A percentile compares a stretch with the other conserved stretches of the same genome.
These are phyloP conservation scores for Mucor ambiguus DNA, from an alignment of 371 early-diverging fungal species.

Conservation along the genomic window DNA sequence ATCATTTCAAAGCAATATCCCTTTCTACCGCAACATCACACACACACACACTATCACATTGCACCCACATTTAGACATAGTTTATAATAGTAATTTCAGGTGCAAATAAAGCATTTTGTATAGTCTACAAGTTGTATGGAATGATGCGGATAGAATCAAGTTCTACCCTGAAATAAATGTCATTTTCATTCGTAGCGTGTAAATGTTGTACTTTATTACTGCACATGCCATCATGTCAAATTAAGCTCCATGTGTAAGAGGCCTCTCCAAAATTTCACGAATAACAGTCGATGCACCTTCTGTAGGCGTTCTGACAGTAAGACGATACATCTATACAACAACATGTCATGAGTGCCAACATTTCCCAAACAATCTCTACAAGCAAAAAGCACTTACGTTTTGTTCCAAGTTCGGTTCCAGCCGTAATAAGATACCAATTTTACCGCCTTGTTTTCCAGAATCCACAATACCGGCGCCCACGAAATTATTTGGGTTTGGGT, in stretches of 20 bases:
- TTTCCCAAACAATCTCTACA: neutral
- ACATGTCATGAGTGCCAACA: neutral
- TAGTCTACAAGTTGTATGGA: neutral
- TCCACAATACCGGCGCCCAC: slow-evolving; percentile 90
- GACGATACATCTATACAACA: slow-evolving; percentile 79
- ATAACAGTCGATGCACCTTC: slow-evolving; percentile 70
- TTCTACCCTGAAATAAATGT: neutral
- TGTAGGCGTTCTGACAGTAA: slow-evolving; percentile 90
- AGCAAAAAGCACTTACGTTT: slow-evolving; percentile 62
- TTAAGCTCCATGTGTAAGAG: slow-evolving; percentile 19
- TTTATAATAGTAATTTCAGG: neutral
- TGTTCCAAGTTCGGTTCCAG: slow-evolving; percentile 89
- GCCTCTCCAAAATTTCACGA: slow-evolving; percentile 44
- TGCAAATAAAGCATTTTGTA: neutral
- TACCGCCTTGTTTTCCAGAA: slow-evolving; percentile 66
- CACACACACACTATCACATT: neutral
- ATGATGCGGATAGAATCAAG: neutral
- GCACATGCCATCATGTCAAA: neutral
- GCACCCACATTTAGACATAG: neutral
- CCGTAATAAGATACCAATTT: slow-evolving; percentile 90
- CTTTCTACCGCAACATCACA: neutral
- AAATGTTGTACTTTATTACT: neutral
- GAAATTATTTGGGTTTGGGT: slow-evolving; percentile 87
- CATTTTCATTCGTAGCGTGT: no score
- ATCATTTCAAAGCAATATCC: neutral